A percentile compares a stretch with the other conserved stretches of the same genome.
These are phyloP conservation scores for Colletotrichum chlorophyti DNA, from an alignment of 2,329 filamentous ascomycete genomes.

Conservation along the genomic window DNA sequence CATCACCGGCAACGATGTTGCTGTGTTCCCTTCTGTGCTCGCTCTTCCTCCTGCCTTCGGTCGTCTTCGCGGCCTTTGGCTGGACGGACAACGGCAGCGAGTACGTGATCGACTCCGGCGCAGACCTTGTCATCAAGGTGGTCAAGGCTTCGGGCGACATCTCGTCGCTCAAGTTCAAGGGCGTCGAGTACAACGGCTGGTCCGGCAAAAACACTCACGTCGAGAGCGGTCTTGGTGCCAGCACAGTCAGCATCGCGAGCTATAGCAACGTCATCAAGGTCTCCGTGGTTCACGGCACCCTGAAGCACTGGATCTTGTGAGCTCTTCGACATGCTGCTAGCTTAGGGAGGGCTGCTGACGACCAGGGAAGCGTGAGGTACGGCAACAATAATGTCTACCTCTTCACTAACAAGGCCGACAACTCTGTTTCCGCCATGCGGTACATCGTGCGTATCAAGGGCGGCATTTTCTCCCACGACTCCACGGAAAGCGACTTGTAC, in stretches of 20 bases:
- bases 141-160: constrained; percentile 44
- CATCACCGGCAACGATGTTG: constrained; percentile 32
- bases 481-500: constrained; percentile 38
- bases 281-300: constrained; percentile 40
- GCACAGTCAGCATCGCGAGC: constrained; percentile 38
- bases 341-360: too few relatives aligned
- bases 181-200: constrained; percentile 40
- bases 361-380: constrained; percentile 42
- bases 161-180: constrained; percentile 41
- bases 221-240: constrained; percentile 39
- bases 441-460: constrained; percentile 44
- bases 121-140: constrained; percentile 41
- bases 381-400: constrained; percentile 48
- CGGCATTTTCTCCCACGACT: constrained; percentile 37
- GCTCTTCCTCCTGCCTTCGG: constrained; percentile 35
- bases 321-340: too few relatives aligned
- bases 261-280: constrained; percentile 42
- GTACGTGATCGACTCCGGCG: constrained; percentile 44
- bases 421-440: constrained; percentile 44
- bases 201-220: constrained; percentile 39
- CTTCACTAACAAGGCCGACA: constrained; percentile 49
- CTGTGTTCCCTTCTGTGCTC: constrained; percentile 34
- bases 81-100: constrained; percentile 45
- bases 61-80: constrained; percentile 45
- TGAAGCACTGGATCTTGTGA: constrained; percentile 40